Percentiles rank a stretch among this genome's conserved stretches.
These are phyloP conservation scores for Podospora sp. DNA, from an alignment of 495 filamentous ascomycete species.

Conservation along the genomic window DNA sequence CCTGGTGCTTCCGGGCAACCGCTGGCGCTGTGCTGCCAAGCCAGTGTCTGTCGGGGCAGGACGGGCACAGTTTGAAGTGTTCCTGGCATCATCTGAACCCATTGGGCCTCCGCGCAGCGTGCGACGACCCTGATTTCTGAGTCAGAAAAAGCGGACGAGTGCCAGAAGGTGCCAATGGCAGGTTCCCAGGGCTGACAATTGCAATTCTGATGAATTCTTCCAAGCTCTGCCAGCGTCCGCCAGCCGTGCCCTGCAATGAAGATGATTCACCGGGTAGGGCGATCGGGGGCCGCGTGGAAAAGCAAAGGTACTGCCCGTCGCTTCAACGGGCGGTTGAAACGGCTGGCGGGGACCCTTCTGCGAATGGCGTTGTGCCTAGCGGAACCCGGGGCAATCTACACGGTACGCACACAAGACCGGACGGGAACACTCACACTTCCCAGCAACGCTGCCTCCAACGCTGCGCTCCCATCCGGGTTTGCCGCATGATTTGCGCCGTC, in stretches of 20 bases:
- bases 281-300: conserved; percentile 17
- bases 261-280: conserved; percentile 25
- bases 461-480: not conserved
- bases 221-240: not conserved
- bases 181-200: not conserved
- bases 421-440: not conserved
- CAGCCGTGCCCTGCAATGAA: conserved; percentile 22
- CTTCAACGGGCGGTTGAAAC: not conserved
- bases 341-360: not conserved
- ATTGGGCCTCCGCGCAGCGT: not conserved
- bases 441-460: not conserved
- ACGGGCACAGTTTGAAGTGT: not conserved
- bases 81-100: not conserved
- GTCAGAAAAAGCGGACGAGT: not conserved
- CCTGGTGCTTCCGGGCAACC: not conserved
- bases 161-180: not conserved
- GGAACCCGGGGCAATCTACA: not conserved
- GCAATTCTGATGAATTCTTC: not conserved
- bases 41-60: not conserved
- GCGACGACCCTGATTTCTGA: not conserved
- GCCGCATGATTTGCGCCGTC: conserved; percentile 1
- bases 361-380: not conserved
- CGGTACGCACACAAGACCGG: not conserved
- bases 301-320: not conserved
- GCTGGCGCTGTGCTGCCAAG: not conserved